Conservation (phyloP, 2,329 filamentous ascomycete species). For the Aspergillus hiratsukae region DNA sequence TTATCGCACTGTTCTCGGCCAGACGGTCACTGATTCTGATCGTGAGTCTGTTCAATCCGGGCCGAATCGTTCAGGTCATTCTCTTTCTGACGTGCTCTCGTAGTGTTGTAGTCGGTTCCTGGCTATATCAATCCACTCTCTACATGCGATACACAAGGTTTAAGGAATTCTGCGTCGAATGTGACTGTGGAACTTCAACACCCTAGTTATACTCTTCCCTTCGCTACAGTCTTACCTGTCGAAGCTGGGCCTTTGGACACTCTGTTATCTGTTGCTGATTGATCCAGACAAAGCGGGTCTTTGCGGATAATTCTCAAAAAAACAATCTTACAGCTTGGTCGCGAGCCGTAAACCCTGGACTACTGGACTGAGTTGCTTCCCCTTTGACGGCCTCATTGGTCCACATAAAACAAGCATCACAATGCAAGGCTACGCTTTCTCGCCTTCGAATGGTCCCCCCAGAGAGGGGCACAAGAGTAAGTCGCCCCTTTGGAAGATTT, state of each 20-base stretch:
- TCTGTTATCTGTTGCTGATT: background rate
- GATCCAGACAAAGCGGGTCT: slow-evolving; percentile 18
- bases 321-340: background rate
- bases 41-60: background rate
- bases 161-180: background rate
- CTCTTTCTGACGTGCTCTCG: background rate
- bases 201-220: background rate
- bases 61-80: background rate
- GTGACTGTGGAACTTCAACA: background rate
- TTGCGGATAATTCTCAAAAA: slow-evolving; percentile 4
- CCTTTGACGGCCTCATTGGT: slow-evolving; percentile 59
- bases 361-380: slow-evolving; percentile 34
- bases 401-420: slow-evolving; percentile 30
- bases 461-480: slow-evolving; percentile 81
- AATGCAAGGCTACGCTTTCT: slow-evolving; percentile 73
- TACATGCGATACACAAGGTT: background rate
- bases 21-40: background rate
- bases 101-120: background rate
- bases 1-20: background rate
- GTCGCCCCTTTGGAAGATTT: slow-evolving; percentile 25
- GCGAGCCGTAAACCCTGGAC: slow-evolving; percentile 26
- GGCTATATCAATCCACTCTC: background rate
- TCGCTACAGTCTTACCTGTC: background rate
- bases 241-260: background rate
- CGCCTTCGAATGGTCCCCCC: slow-evolving; percentile 59